These are phyloP conservation scores for Carex myosuroides DNA, from an alignment of 176 grass and related monocot genomes.

Conservation along the genomic window DNA sequence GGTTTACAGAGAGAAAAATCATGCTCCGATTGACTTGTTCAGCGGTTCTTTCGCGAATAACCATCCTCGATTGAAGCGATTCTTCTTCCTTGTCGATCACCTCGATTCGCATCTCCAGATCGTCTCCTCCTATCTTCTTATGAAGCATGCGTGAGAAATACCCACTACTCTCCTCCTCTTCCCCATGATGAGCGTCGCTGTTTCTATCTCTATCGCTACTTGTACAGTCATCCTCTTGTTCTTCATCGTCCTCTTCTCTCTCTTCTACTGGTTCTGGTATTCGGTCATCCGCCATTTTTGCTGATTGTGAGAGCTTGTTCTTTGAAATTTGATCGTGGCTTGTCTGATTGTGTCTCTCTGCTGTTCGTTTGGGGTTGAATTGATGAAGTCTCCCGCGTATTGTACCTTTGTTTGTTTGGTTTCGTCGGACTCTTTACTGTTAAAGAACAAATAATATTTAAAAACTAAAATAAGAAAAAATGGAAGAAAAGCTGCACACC, in stretches of 20 bases:
- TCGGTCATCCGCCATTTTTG: slow-evolving; percentile 12
- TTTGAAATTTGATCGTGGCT: not conserved
- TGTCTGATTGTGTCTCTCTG: not conserved
- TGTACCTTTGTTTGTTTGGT: not conserved
- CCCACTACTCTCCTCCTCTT: not conserved
- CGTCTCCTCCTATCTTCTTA: not conserved
- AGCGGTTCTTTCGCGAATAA: not conserved
- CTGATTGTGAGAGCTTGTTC: not conserved
- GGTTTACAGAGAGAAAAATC: slow-evolving; percentile 21
- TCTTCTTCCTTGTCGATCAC: slow-evolving; percentile 17
- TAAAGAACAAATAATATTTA: not conserved
- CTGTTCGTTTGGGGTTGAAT: not conserved
- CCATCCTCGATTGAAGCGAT: slow-evolving; percentile 5
- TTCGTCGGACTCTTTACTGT: not conserved
- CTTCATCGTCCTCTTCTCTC: not conserved
- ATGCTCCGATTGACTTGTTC: slow-evolving; percentile 12
- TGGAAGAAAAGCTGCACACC: not conserved
- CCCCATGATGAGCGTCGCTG: not conserved
- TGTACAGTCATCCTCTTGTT: not conserved
- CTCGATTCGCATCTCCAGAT: slow-evolving; percentile 11
- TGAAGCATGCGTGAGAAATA: slow-evolving; percentile 5
- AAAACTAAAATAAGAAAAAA: not conserved
- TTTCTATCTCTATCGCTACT: not conserved
- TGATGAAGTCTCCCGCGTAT: slow-evolving; percentile 22
- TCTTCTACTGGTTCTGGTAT: not conserved